Evolutionary conservation across 2,329 filamentous ascomycete genomes (phyloP).

Genomic region (Tolypocladium tundrense): DNA sequence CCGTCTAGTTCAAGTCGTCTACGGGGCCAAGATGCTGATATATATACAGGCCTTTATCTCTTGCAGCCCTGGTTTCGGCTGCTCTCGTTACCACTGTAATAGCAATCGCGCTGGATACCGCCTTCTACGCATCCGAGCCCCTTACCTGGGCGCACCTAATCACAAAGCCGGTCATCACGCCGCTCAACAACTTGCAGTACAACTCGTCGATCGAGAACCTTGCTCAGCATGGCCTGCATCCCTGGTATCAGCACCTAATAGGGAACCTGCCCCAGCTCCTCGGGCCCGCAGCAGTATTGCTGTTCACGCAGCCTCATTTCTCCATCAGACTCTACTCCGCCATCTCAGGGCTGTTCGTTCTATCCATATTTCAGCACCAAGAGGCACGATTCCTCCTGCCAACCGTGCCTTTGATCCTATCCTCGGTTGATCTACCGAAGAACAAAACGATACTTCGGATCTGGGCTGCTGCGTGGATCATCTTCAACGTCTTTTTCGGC

Average conservation of each 20-base stretch:
- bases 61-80: slow-evolving; percentile 54
- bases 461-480: slow-evolving; percentile 54
- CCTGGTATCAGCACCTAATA: slow-evolving; percentile 66
- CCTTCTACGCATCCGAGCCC: slow-evolving; percentile 61
- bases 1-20: background rate
- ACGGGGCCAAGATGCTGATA: slow-evolving; percentile 8
- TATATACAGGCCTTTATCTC: slow-evolving; percentile 39
- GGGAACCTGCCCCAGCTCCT: slow-evolving; percentile 61
- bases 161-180: slow-evolving; percentile 58
- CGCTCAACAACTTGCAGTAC: slow-evolving; percentile 68
- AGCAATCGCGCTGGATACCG: slow-evolving; percentile 74
- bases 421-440: slow-evolving; percentile 58
- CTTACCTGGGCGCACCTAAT: slow-evolving; percentile 57
- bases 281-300: slow-evolving; percentile 55
- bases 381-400: slow-evolving; percentile 71
- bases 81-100: slow-evolving; percentile 58
- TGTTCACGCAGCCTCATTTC: slow-evolving; percentile 46
- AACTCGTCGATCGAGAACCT: slow-evolving; percentile 62
- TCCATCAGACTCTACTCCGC: slow-evolving; percentile 62
- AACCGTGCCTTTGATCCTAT: slow-evolving; percentile 65
- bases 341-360: slow-evolving; percentile 56
- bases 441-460: slow-evolving; percentile 35
- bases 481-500: slow-evolving; percentile 60
- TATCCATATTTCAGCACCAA: slow-evolving; percentile 70
- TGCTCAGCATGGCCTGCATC: slow-evolving; percentile 65